Evolutionary conservation across 2,329 filamentous ascomycete genomes (phyloP).

Genomic region (Fusarium xyrophilum): DNA sequence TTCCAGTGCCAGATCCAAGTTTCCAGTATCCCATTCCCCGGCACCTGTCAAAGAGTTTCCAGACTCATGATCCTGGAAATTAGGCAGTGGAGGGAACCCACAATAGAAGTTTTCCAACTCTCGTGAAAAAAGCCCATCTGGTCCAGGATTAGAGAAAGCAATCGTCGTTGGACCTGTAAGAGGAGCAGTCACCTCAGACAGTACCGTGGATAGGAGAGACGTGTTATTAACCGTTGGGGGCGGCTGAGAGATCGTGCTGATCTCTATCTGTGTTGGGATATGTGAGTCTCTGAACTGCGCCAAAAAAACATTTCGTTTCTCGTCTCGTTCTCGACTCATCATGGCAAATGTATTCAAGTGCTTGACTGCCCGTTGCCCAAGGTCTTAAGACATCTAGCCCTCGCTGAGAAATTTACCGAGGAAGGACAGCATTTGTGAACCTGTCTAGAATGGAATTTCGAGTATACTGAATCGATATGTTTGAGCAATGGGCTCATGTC

Average conservation of each 20-base stretch:
- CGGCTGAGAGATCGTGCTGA: background rate
- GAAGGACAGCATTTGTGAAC: background rate
- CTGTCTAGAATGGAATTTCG: background rate
- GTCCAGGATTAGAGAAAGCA: background rate
- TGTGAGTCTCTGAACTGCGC: background rate
- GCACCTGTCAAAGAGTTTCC: background rate
- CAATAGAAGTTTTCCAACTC: background rate
- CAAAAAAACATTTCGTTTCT: background rate
- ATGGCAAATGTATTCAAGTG: constrained; percentile 11
- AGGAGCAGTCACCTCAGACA: background rate
- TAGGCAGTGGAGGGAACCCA: fast-evolving
- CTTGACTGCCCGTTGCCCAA: background rate
- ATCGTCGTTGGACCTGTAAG: background rate
- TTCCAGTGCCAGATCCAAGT: fast-evolving
- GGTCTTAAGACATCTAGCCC: background rate
- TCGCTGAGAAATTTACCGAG: constrained; percentile 3
- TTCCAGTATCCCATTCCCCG: fast-evolving
- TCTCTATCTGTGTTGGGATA: background rate
- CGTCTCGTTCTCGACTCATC: background rate
- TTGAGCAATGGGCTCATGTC: background rate
- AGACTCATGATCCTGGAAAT: background rate
- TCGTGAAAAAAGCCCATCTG: background rate
- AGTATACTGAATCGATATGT: background rate
- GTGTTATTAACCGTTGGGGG: background rate
- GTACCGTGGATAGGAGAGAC: background rate